Evolutionary conservation across 768 basidiomycete species (phyloP).

Genomic region (Auriscalpium vulgare): DNA sequence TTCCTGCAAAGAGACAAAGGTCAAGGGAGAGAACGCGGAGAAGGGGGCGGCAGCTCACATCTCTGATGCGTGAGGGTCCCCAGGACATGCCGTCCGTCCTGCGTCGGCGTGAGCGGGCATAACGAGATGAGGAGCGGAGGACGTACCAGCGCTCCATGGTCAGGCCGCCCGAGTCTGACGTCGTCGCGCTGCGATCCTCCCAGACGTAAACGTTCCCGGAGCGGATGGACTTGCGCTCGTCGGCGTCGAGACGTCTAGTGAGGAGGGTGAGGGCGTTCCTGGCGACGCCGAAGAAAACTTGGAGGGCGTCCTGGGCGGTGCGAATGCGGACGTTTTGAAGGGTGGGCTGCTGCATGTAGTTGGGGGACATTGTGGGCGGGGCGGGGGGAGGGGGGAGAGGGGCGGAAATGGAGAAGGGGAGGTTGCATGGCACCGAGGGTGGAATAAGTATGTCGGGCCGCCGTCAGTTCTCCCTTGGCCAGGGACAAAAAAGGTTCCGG

Average conservation of each 20-base stretch:
- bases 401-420: conserved; percentile 13
- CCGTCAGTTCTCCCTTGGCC: neutral
- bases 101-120: neutral
- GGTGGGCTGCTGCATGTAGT: conserved; percentile 62
- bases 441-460: neutral
- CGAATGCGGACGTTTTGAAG: conserved; percentile 67
- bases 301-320: conserved; percentile 71
- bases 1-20: conserved; percentile 40
- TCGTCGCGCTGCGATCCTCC: conserved; percentile 71
- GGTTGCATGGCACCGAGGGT: conserved; percentile 6
- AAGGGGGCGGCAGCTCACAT: conserved; percentile 38
- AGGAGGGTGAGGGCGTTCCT: conserved; percentile 61
- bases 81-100: conserved; percentile 72
- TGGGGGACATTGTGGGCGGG: conserved; percentile 13
- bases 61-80: conserved; percentile 78
- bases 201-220: conserved; percentile 46
- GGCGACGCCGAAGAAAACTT: conserved; percentile 69
- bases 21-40: neutral
- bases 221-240: conserved; percentile 50
- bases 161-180: conserved; percentile 66
- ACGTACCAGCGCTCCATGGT: conserved; percentile 67
- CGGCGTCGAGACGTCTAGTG: conserved; percentile 67
- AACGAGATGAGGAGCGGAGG: neutral
- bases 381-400: conserved; percentile 15
- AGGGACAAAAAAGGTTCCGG: conserved; percentile 17